Conservation (phyloP, 1,284 basidiomycete species). For the Erythrobasidium hasegawianum region DNA sequence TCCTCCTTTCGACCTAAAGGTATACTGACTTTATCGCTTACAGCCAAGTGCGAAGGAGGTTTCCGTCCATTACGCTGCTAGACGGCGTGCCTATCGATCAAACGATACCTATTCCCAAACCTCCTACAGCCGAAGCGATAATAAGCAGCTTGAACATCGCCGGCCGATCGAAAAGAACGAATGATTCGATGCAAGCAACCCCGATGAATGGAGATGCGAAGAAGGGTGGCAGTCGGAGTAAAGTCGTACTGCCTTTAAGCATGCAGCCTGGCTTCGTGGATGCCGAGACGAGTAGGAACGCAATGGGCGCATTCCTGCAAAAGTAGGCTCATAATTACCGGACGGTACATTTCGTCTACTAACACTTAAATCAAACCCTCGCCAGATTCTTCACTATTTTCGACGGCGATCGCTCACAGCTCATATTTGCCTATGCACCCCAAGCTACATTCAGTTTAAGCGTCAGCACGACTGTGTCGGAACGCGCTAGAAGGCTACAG, state of each 20-base stretch:
- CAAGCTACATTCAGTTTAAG: constrained; percentile 83
- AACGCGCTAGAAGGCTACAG: constrained; percentile 58
- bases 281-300: constrained; percentile 59
- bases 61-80: constrained; percentile 65
- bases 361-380: constrained; percentile 24
- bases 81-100: constrained; percentile 65
- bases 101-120: constrained; percentile 37
- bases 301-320: constrained; percentile 66
- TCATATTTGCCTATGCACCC: constrained; percentile 73
- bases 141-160: constrained; percentile 60
- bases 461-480: constrained; percentile 72
- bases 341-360: too few relatives aligned
- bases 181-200: neutral
- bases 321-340: constrained; percentile 60
- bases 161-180: constrained; percentile 14
- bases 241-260: constrained; percentile 62
- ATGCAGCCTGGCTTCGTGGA: constrained; percentile 73
- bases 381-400: constrained; percentile 76
- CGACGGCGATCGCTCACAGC: constrained; percentile 67
- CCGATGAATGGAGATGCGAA: too few relatives aligned
- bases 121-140: constrained; percentile 45
- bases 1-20: constrained; percentile 40
- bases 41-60: constrained; percentile 68
- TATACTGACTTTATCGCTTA: constrained; percentile 35
- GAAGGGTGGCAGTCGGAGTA: neutral